Evolutionary conservation across 2,329 filamentous ascomycete genomes (phyloP), one percentile per base, ranked within the genome.

Genomic region (Hypoxylon sp.): DNA sequence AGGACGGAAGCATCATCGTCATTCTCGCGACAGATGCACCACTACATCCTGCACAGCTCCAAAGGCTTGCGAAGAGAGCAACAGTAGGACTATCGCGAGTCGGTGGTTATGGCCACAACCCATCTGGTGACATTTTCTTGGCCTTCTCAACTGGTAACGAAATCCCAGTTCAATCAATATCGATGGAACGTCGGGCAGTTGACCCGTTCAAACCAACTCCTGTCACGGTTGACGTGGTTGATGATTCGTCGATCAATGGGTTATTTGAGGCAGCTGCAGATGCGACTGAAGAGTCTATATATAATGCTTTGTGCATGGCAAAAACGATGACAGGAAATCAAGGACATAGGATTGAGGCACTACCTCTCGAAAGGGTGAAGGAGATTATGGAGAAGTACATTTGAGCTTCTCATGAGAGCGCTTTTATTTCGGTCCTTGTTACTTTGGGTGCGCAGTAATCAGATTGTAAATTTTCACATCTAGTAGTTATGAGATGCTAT

Each of bases 71-170:
- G 1, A 86, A 87, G 66, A 85, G 88, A 37, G 88, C 88, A 0
- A 89, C 88, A 0, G 84, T 91, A 1, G 89, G 90, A 0, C 76
- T 92, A 0, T 81, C 85, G 4, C 83, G 85, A 63, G 88, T 90
- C 0, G 89, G 89, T 2, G 87, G 88, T 1, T 87, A 87, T 66
- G 89, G 88, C 0, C 82, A 84, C 47, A 91, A 91, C 69, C 83
- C 83, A 10, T 91, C 88, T 0, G 90, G 90, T 0, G 90, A 92
- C 67, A 87, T 92, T 65, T 91, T 91, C 74, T 80, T 92, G 2
- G 89, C 90, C 3, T 87, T 92, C 66, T 91, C 88, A 6, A 92
- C 89, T 0, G 89, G 82, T 5, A 88, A 86, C 65, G 80, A 82
- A 47, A 78, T 88, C 1, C 79, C 80, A 1, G 81, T 85, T 39